Conservation (phyloP, 2,329 filamentous ascomycete species). For the Teratosphaeriaceae sp. region DNA sequence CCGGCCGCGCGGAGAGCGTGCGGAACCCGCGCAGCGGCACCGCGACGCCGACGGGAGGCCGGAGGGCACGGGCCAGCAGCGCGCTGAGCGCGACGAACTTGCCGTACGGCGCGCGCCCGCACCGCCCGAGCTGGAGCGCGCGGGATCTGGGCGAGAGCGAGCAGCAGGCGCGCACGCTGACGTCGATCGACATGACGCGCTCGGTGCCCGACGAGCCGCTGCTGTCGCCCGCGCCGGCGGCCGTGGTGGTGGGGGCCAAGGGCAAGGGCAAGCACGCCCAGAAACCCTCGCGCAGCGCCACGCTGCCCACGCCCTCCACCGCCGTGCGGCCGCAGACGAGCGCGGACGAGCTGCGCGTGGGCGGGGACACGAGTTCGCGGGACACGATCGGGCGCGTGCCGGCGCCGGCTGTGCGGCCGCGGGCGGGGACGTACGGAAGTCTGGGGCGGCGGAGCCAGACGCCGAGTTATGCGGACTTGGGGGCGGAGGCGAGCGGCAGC, state of each 20-base stretch:
- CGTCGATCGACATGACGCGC: conserved; percentile 24
- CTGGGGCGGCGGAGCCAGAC: conserved; percentile 8
- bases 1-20: conserved; percentile 6
- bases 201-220: conserved; percentile 24
- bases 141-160: conserved; percentile 32
- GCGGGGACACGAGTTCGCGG: conserved; percentile 24
- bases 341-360: conserved; percentile 22
- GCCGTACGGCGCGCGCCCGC: conserved; percentile 42
- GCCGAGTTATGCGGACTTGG: not conserved
- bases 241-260: too few relatives aligned
- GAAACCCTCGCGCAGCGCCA: conserved; percentile 16
- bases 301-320: conserved; percentile 6
- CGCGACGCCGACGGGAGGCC: conserved; percentile 19
- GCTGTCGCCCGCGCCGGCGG: conserved; percentile 12
- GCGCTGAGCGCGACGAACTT: conserved; percentile 35
- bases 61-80: conserved; percentile 35
- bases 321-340: conserved; percentile 18
- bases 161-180: conserved; percentile 10
- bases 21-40: conserved; percentile 7
- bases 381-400: conserved; percentile 30
- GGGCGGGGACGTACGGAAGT: conserved; percentile 25
- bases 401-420: conserved; percentile 26
- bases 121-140: conserved; percentile 45
- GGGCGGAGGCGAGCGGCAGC: not conserved
- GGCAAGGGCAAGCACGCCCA: conserved; percentile 11